These are phyloP conservation scores for sorghum (Sorghum bicolor) DNA, from an alignment of 176 grass and related monocot genomes.

Conservation along the genomic window DNA sequence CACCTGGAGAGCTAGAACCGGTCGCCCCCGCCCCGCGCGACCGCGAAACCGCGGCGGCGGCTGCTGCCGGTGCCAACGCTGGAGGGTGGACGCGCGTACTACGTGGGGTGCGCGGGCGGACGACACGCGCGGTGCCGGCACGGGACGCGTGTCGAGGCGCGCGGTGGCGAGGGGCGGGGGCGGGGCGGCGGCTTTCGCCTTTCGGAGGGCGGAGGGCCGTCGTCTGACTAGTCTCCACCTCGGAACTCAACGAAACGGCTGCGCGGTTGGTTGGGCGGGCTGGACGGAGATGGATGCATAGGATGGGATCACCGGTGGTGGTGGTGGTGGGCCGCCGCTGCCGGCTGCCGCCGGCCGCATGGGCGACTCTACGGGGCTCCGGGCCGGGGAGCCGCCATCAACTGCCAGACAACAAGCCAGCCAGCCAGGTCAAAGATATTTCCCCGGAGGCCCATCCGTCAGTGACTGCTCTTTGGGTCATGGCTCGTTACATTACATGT, in stretches of 20 bases:
- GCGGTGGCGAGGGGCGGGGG: neutral
- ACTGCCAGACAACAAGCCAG: neutral
- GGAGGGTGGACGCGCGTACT: neutral
- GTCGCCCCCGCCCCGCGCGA: neutral
- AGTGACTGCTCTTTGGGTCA: neutral
- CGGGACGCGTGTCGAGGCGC: conserved; percentile 1
- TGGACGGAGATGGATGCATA: neutral
- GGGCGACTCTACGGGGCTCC: neutral
- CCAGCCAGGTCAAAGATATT: neutral
- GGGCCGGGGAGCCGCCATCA: neutral
- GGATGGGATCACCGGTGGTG: neutral
- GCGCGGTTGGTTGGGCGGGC: neutral
- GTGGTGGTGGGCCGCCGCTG: neutral
- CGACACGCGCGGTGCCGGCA: neutral
- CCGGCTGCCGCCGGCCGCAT: too few species aligned
- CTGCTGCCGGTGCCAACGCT: neutral
- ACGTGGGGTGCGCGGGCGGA: neutral
- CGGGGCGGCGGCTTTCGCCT: neutral
- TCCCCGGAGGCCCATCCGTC: neutral
- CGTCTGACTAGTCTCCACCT: neutral
- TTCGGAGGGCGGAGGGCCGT: neutral
- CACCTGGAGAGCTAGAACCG: neutral
- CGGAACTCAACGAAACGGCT: conserved; percentile 33
- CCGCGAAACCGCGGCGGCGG: conserved; percentile 1
- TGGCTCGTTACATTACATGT: neutral